Evolutionary conservation across 306 rosid genomes (phyloP).

Genomic region (Sindora glabra): DNA sequence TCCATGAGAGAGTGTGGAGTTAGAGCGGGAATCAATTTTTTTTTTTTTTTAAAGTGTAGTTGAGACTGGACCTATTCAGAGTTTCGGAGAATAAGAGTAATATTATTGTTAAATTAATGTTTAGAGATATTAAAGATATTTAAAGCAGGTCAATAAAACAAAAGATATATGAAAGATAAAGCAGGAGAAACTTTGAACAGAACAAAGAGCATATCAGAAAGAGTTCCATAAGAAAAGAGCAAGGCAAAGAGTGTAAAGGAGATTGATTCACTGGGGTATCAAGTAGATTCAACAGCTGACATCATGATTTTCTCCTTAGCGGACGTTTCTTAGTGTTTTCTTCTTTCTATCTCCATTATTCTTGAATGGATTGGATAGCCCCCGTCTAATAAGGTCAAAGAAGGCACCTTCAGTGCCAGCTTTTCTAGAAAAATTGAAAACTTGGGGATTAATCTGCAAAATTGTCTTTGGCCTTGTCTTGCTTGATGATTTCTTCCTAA

Average conservation of each 20-base stretch:
- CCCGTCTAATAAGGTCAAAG: constrained; percentile 12
- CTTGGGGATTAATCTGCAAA: constrained; percentile 8
- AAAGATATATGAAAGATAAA: background rate
- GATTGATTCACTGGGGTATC: background rate
- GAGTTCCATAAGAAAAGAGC: background rate
- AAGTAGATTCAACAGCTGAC: background rate
- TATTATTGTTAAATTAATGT: no score
- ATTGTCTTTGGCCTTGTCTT: background rate
- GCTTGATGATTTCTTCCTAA: background rate
- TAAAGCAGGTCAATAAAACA: background rate
- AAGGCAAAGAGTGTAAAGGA: background rate
- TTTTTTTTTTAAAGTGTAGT: no score
- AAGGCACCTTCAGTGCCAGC: constrained; percentile 10
- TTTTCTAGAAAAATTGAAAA: background rate
- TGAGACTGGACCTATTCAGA: no score
- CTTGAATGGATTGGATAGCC: background rate
- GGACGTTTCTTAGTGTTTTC: background rate
- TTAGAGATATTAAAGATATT: no score
- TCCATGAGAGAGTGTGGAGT: no score
- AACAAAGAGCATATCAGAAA: background rate
- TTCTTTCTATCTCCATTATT: background rate
- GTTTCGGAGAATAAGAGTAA: no score
- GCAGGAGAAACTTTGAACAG: background rate
- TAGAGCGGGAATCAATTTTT: no score
- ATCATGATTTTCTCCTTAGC: background rate